These are phyloP conservation scores for Metschnikowia similis DNA, from an alignment of 805 yeast species.

Conservation along the genomic window DNA sequence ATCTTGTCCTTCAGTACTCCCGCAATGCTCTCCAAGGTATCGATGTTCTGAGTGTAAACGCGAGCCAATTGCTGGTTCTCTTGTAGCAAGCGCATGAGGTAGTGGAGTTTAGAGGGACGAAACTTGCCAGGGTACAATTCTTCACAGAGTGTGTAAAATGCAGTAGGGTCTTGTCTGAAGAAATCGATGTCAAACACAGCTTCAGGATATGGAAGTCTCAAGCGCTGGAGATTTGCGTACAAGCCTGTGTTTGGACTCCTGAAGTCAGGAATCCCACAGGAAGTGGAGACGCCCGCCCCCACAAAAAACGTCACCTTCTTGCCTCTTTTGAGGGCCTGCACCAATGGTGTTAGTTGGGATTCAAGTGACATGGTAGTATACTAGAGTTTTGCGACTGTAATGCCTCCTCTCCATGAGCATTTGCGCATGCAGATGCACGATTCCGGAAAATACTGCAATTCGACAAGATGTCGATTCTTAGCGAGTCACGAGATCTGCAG, in stretches of 20 bases:
- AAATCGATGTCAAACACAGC: conserved; percentile 92
- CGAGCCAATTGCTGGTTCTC: conserved; percentile 59
- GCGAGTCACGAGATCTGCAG: not conserved
- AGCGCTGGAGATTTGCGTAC: conserved; percentile 69
- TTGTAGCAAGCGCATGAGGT: conserved; percentile 62
- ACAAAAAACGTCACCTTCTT: conserved; percentile 56
- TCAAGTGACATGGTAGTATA: conserved; percentile 9
- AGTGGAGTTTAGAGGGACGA: conserved; percentile 78
- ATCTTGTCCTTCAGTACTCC: conserved; percentile 63
- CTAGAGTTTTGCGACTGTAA: not conserved
- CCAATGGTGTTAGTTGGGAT: conserved; percentile 24
- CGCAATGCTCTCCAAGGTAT: conserved; percentile 82
- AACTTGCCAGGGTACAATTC: conserved; percentile 88
- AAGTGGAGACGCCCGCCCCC: conserved; percentile 94
- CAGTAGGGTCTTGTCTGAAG: conserved; percentile 69
- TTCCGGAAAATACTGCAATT: not conserved
- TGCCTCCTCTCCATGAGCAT: not conserved
- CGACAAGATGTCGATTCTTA: not conserved
- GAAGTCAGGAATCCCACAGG: conserved; percentile 95
- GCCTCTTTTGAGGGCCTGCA: conserved; percentile 26
- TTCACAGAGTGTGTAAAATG: conserved; percentile 78
- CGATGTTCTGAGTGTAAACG: conserved; percentile 90
- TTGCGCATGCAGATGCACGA: conserved; percentile 5
- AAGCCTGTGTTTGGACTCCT: conserved; percentile 87
- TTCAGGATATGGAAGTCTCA: conserved; percentile 86